Evolutionary conservation across 176 grass and related monocot species (phyloP).

Genomic region (Paspalum vaginatum): DNA sequence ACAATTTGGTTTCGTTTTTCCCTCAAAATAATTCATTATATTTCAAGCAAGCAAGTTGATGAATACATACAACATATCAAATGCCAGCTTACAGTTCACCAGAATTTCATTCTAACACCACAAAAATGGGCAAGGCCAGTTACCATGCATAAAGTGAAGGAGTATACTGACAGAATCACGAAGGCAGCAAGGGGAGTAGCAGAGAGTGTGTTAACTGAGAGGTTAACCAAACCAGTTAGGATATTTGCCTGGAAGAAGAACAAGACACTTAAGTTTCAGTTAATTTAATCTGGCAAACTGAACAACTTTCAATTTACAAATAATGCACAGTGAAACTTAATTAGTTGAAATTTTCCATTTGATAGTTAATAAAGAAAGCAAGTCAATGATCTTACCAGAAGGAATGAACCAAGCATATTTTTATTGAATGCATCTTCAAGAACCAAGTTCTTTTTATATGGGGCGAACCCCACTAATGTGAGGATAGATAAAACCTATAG

Average conservation of each 20-base stretch:
- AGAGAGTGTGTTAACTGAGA: slow-evolving; percentile 72
- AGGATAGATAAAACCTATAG: slow-evolving; percentile 76
- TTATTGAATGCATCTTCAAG: slow-evolving; percentile 91
- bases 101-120: slow-evolving; percentile 82
- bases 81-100: slow-evolving; percentile 46
- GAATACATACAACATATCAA: slow-evolving; percentile 19
- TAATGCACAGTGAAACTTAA: neutral
- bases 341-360: neutral
- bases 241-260: slow-evolving; percentile 80
- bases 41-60: neutral
- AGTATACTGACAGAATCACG: slow-evolving; percentile 65
- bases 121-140: slow-evolving; percentile 54
- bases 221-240: slow-evolving; percentile 77
- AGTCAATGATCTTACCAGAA: slow-evolving; percentile 61
- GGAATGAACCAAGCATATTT: slow-evolving; percentile 86
- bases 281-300: neutral
- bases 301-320: neutral
- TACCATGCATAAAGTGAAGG: slow-evolving; percentile 60
- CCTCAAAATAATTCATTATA: neutral
- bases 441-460: slow-evolving; percentile 59
- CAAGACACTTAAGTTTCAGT: slow-evolving; percentile 35
- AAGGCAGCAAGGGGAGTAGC: slow-evolving; percentile 53
- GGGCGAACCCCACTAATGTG: slow-evolving; percentile 57
- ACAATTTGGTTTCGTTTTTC: neutral
- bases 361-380: neutral